Conservation (phyloP, 495 filamentous ascomycete genomes). For the Trichoderma gamsii region DNA sequence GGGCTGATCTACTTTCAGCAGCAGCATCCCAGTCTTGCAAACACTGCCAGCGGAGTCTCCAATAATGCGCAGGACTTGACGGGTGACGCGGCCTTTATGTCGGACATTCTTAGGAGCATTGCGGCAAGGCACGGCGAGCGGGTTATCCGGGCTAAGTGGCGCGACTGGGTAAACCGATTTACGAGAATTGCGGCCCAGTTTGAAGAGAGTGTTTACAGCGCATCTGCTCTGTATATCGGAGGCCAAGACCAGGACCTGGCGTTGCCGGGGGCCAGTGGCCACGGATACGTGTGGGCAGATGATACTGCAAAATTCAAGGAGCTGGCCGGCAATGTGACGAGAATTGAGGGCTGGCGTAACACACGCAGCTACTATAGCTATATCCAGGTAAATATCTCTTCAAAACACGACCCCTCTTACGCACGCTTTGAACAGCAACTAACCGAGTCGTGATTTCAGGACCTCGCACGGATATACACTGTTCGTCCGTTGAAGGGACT, state of each 20-base stretch:
- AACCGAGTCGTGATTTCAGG: constrained; percentile 32
- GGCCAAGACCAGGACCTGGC: constrained; percentile 62
- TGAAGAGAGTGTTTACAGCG: constrained; percentile 90
- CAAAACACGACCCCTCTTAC: too few relatives aligned
- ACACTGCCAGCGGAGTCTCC: constrained; percentile 35
- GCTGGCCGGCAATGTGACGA: constrained; percentile 77
- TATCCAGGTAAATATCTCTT: constrained; percentile 60
- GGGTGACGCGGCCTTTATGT: constrained; percentile 87
- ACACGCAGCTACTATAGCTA: constrained; percentile 93
- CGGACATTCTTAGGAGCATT: constrained; percentile 74
- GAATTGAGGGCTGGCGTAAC: constrained; percentile 93
- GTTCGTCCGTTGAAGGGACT: constrained; percentile 72
- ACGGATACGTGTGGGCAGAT: constrained; percentile 93
- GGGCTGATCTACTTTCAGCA: constrained; percentile 81
- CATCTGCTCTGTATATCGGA: constrained; percentile 82
- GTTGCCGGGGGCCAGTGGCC: constrained; percentile 52
- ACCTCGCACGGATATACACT: constrained; percentile 55
- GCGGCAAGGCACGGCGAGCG: constrained; percentile 80
- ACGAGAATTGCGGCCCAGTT: constrained; percentile 87
- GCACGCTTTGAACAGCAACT: too few relatives aligned
- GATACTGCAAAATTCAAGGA: constrained; percentile 74
- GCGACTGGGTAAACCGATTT: constrained; percentile 85
- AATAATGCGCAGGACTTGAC: constrained; percentile 59
- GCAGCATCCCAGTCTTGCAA: constrained; percentile 55
- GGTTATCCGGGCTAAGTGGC: constrained; percentile 83